Conservation (phyloP, 2,329 filamentous ascomycete genomes). For the Ceratocystis smalleyi region DNA sequence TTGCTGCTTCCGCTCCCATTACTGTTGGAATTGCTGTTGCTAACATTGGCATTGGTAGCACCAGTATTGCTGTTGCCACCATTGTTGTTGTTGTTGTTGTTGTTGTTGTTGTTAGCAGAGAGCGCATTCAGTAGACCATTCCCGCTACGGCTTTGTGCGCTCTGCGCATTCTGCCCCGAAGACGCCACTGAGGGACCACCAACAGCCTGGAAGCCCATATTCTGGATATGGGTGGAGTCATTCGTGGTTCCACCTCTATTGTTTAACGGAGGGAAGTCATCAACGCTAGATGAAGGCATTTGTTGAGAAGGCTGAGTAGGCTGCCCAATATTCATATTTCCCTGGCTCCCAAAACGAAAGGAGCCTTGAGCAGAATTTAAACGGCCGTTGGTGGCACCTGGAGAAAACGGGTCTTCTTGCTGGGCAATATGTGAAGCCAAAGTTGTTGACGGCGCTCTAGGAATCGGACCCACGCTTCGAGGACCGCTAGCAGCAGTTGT, state of each 20-base stretch:
- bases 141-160: slow-evolving; percentile 30
- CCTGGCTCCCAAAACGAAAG: slow-evolving; percentile 40
- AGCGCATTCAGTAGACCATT: slow-evolving; percentile 50
- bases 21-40: neutral
- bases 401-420: slow-evolving; percentile 38
- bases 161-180: slow-evolving; percentile 22
- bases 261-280: slow-evolving; percentile 49
- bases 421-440: slow-evolving; percentile 35
- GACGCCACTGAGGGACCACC: neutral
- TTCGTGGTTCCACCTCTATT: slow-evolving; percentile 42
- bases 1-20: neutral
- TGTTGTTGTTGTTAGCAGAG: slow-evolving; percentile 35
- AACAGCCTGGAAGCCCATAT: slow-evolving; percentile 4
- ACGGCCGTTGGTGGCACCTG: slow-evolving; percentile 27
- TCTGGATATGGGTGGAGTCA: slow-evolving; percentile 8
- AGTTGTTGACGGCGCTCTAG: slow-evolving; percentile 37
- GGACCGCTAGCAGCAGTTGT: slow-evolving; percentile 29
- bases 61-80: neutral
- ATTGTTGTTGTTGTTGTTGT: neutral
- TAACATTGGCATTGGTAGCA: neutral
- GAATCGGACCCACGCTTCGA: slow-evolving; percentile 33
- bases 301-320: slow-evolving; percentile 26
- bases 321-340: slow-evolving; percentile 4
- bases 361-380: slow-evolving; percentile 7
- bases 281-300: slow-evolving; percentile 33